Evolutionary conservation across 345 rosid genomes (phyloP).

Genomic region (Eucalyptus victrix): DNA sequence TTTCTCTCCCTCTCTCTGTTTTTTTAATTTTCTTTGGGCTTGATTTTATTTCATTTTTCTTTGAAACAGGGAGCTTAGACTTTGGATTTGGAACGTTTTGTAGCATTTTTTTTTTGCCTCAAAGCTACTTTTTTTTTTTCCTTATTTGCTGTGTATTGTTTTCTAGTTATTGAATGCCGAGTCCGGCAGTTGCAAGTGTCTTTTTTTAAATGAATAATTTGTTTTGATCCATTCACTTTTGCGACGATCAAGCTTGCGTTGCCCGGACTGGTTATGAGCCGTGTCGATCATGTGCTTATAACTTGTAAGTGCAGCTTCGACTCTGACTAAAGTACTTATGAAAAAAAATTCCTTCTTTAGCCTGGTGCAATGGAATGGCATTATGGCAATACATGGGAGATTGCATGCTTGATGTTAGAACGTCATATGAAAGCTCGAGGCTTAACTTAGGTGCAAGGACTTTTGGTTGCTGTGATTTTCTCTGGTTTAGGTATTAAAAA

Average conservation of each 20-base stretch:
- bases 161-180: not conserved
- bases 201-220: not conserved
- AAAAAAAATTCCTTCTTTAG: not conserved
- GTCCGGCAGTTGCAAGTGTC: not conserved
- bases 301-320: not conserved
- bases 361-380: not conserved
- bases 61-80: not conserved
- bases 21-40: not conserved
- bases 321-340: not conserved
- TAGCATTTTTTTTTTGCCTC: not conserved
- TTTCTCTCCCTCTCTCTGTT: fast-evolving
- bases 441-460: not conserved
- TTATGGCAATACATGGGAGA: not conserved
- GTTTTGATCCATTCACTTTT: not conserved
- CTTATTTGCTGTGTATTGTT: not conserved
- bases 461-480: not conserved
- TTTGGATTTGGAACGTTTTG: not conserved
- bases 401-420: not conserved
- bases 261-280: not conserved
- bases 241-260: not conserved
- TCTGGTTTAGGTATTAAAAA: not conserved
- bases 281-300: not conserved
- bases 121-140: not conserved
- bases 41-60: not conserved
- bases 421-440: not conserved